Evolutionary conservation across 345 rosid species (phyloP), one percentile per base, ranked within the genome.

Genomic region (Rhodamnia argentea): DNA sequence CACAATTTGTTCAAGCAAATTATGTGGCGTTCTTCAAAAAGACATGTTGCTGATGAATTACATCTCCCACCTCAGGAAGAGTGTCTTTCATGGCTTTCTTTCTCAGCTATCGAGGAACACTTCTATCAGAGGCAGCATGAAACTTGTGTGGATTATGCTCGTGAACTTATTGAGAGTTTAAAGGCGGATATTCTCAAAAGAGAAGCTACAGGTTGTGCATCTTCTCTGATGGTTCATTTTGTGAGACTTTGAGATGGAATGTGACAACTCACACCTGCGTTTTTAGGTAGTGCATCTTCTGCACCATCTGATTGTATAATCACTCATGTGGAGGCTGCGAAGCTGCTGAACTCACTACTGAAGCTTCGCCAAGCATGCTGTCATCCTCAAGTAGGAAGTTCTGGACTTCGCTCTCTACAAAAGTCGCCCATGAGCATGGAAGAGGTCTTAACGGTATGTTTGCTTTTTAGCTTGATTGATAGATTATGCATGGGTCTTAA

Each of bases 361-460:
- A 97, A 96, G 90, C 97, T 97, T 92, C 99, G 99, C 59, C 99
- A 97, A 88, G 99, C 99, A 88, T 97, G 99, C 89, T 97, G 99
- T 91, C 98, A 97, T 87, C 99, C 99, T 86, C 99, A 97, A 96
- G 98, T 97, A 26, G 99, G 99, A 89, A 96, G 97, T 87, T 97
- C 95, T 85, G 98, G 99, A 76, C 84, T 97, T 87, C 98, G 97
- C 82, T 93, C 99, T 85, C 86, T 96, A 91, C 99, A 97, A 82
- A 98, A 97, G 83, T 87, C 95, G 22, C 99, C 99, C 85, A 96
- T 97, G 98, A 93, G 98, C 32, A 97, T 97, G 99, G 98, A 95
- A 86, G 98, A 97, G 90, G 94, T 97, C 88, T 86, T 95, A 87
- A 91, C 91, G 98, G 99, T 95, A 86, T 22, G 90, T 89, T 29